Percentiles rank a stretch among this genome's conserved stretches.
These are phyloP conservation scores for Pyrenula aspistea DNA, from an alignment of 495 filamentous ascomycete species.

Conservation along the genomic window DNA sequence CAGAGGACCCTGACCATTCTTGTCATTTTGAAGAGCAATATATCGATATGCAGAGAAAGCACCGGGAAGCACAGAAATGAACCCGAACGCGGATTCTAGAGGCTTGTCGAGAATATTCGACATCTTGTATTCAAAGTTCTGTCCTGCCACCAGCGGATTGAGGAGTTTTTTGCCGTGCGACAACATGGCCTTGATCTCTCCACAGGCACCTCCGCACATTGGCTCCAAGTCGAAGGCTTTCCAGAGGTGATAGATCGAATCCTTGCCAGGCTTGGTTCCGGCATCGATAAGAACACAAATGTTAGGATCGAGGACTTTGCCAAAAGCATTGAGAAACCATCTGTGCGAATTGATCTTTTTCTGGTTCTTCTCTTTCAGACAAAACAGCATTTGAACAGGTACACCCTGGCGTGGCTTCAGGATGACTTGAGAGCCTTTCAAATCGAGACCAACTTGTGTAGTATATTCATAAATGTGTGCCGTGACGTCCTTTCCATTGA, in stretches of 20 bases:
- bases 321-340: constrained; percentile 99
- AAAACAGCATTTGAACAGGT: constrained; percentile 96
- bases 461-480: constrained; percentile 99
- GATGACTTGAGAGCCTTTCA: constrained; percentile 80
- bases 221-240: constrained; percentile 97
- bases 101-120: constrained; percentile 99
- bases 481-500: constrained; percentile 93
- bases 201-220: constrained; percentile 93
- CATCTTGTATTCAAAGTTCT: constrained; percentile 99
- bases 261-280: constrained; percentile 83
- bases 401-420: constrained; percentile 62
- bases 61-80: constrained; percentile 92
- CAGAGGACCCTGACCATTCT: constrained; percentile 65
- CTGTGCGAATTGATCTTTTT: constrained; percentile 99
- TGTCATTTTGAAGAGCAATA: constrained; percentile 73
- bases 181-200: constrained; percentile 99
- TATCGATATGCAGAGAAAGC: constrained; percentile 97
- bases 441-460: constrained; percentile 74
- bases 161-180: constrained; percentile 81
- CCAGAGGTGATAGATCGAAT: constrained; percentile 95
- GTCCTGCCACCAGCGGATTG: constrained; percentile 89
- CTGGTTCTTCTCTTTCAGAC: constrained; percentile 98
- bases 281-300: constrained; percentile 95
- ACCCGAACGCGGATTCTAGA: constrained; percentile 93
- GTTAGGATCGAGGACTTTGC: constrained; percentile 82